Conservation (phyloP, 345 rosid genomes). For the Populus simonii region DNA sequence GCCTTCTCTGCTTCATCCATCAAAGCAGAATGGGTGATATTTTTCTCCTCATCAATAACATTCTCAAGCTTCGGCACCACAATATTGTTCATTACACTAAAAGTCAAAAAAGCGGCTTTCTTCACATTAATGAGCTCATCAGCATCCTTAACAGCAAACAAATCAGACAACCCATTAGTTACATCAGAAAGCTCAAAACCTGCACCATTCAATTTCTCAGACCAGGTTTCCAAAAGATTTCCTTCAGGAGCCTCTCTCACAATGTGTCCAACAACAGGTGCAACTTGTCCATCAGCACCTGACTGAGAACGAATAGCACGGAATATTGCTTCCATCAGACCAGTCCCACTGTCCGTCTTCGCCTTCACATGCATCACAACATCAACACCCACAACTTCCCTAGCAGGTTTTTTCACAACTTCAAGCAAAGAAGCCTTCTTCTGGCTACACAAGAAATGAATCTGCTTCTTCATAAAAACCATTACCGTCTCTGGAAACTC, state of each 20-base stretch:
- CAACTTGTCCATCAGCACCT: conserved; percentile 36
- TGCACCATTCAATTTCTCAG: conserved; percentile 49
- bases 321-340: conserved; percentile 60
- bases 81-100: conserved; percentile 69
- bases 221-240: conserved; percentile 75
- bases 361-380: conserved; percentile 63
- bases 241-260: conserved; percentile 79
- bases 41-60: conserved; percentile 84
- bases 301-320: conserved; percentile 46
- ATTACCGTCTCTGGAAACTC: not conserved
- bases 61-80: conserved; percentile 85
- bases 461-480: not conserved
- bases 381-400: conserved; percentile 52
- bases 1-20: conserved; percentile 89
- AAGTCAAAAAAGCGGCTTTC: conserved; percentile 74
- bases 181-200: conserved; percentile 58
- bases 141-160: conserved; percentile 71
- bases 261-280: conserved; percentile 59
- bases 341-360: conserved; percentile 62
- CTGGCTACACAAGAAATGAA: not conserved
- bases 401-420: not conserved
- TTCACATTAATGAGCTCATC: conserved; percentile 69
- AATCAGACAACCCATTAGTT: conserved; percentile 68
- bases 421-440: conserved; percentile 1
- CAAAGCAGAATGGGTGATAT: conserved; percentile 61